These are phyloP conservation scores for Ulota crispa DNA, from an alignment of 225 moss, liverwort and hornwort species.

Conservation along the genomic window DNA sequence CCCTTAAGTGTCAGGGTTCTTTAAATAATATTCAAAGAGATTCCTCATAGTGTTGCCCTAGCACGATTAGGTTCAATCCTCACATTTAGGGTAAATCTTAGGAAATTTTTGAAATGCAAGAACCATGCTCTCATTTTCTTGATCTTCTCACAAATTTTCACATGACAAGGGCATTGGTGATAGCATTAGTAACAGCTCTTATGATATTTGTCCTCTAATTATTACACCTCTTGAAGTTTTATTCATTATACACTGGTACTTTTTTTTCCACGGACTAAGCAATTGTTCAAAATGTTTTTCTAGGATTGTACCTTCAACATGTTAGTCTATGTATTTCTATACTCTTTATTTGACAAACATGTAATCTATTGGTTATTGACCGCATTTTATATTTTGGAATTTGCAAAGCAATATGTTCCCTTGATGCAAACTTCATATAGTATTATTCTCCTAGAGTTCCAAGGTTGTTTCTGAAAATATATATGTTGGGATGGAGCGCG, in stretches of 20 bases:
- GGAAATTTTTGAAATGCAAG: conserved; percentile 8
- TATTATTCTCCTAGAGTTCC: conserved; percentile 2
- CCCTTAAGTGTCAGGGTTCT: too few relatives aligned
- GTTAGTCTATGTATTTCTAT: background rate
- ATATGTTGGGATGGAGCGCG: conserved; percentile 59
- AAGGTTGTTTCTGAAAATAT: conserved; percentile 19
- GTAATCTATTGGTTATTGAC: background rate
- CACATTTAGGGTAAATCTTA: background rate
- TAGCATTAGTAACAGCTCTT: conserved; percentile 72
- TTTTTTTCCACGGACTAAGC: conserved; percentile 16
- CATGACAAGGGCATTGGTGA: conserved; percentile 67
- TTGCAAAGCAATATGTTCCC: background rate
- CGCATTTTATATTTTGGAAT: conserved; percentile 19
- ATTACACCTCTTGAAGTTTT: conserved; percentile 70
- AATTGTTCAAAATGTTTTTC: background rate
- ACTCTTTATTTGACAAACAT: conserved; percentile 2
- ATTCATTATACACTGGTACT: conserved; percentile 68
- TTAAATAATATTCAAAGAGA: too few relatives aligned
- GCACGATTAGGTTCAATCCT: background rate
- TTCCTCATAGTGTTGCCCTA: too few relatives aligned
- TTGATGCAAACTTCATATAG: conserved; percentile 5
- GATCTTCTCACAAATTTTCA: conserved; percentile 14
- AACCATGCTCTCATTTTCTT: conserved; percentile 23
- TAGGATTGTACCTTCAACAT: background rate
- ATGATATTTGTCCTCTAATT: conserved; percentile 44